phyloP scores from a whole-genome alignment of 179 eudicot genomes.

The Spinacia oleracea region DNA sequence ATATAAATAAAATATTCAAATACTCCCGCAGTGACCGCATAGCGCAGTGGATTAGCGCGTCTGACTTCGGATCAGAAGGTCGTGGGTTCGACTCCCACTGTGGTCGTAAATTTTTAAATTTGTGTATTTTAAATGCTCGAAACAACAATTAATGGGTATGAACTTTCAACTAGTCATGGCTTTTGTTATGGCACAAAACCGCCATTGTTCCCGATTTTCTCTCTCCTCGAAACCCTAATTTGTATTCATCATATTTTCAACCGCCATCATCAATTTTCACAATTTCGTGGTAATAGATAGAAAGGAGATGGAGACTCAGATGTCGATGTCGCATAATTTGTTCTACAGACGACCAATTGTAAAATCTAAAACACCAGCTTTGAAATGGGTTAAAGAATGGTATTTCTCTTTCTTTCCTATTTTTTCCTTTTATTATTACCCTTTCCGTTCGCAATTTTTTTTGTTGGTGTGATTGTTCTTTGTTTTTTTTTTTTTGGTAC shows the following conservation, averaged over 20 bases:
- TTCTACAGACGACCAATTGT: constrained; percentile 45
- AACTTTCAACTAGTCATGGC: not conserved
- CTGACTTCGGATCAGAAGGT: too few relatives aligned
- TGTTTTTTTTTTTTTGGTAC: not conserved
- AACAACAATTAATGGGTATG: too few relatives aligned
- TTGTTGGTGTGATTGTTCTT: not conserved
- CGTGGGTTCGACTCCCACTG: too few relatives aligned
- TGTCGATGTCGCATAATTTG: constrained; percentile 29
- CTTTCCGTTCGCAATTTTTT: not conserved
- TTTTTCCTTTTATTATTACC: not conserved
- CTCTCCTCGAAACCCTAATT: constrained; percentile 30
- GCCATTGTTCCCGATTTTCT: constrained; percentile 8
- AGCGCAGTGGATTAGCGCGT: too few relatives aligned
- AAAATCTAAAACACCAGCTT: constrained; percentile 44
- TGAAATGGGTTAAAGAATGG: constrained; percentile 51
- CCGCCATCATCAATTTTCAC: constrained; percentile 1
- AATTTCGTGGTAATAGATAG: not conserved
- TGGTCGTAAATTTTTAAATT: too few relatives aligned
- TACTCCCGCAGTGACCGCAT: too few relatives aligned
- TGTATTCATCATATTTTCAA: not conserved
- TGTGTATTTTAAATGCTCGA: too few relatives aligned
- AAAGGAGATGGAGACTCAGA: constrained; percentile 38
- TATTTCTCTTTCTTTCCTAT: constrained; percentile 10
- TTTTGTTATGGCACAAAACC: not conserved
- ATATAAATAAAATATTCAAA: too few relatives aligned